A percentile compares a stretch with the other conserved stretches of the same genome.
These are phyloP conservation scores for Agaricus blazei DNA, from an alignment of 768 basidiomycete species.

Conservation along the genomic window DNA sequence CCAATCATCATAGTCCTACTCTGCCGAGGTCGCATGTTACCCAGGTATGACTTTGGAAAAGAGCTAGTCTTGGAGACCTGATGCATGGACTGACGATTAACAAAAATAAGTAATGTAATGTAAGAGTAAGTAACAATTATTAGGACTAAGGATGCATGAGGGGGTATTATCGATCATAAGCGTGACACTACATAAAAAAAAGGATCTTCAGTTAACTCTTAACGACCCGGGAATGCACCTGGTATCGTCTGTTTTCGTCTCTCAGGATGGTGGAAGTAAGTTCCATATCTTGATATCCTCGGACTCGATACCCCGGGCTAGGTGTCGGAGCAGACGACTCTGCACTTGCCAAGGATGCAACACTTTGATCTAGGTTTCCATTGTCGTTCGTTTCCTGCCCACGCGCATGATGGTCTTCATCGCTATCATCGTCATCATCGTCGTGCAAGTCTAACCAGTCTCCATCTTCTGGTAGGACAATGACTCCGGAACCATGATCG, in stretches of 20 bases:
- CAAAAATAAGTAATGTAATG: no score
- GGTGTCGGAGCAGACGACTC: slow-evolving; percentile 10
- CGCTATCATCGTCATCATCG: slow-evolving; percentile 17
- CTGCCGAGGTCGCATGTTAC: no score
- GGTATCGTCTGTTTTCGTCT: slow-evolving; percentile 52
- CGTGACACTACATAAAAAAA: no score
- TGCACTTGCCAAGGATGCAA: slow-evolving; percentile 22
- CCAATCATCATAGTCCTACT: no score
- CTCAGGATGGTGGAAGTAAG: slow-evolving; percentile 87
- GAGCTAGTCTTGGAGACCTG: no score
- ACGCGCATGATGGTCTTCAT: not conserved
- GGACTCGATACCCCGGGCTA: slow-evolving; percentile 22
- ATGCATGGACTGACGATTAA: no score
- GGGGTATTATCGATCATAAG: no score
- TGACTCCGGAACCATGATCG: slow-evolving; percentile 83
- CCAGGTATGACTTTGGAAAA: no score
- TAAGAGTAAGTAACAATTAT: no score
- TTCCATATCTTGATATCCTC: slow-evolving; percentile 57
- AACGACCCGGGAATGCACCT: slow-evolving; percentile 48
- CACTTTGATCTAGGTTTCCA: slow-evolving; percentile 21
- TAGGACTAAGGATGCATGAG: no score
- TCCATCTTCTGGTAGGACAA: slow-evolving; percentile 75
- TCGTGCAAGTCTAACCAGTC: slow-evolving; percentile 57
- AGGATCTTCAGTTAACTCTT: not conserved
- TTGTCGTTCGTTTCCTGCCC: not conserved